phyloP scores from a whole-genome alignment of 345 rosid species.

The Psidium guajava region DNA sequence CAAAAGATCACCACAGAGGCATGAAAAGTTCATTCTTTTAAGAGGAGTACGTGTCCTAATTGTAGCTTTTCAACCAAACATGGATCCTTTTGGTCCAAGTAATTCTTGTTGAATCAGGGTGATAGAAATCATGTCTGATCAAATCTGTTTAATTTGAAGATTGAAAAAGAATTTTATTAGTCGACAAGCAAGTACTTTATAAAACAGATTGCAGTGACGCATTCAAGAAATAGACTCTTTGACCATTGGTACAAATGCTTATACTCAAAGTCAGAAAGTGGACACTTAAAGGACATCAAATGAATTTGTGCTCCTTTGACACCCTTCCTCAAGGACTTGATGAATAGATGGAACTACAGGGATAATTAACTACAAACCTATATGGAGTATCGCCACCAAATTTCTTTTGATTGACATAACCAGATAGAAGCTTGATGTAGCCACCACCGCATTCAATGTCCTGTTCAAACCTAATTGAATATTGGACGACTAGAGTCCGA shows the following conservation, averaged over 20 bases:
- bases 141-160: background rate
- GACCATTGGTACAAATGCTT: background rate
- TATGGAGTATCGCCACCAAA: conserved; percentile 99
- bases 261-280: background rate
- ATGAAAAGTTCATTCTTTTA: background rate
- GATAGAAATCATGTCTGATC: background rate
- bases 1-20: background rate
- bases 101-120: background rate
- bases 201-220: background rate
- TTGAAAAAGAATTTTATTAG: background rate
- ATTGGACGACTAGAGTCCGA: conserved; percentile 79
- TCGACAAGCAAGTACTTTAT: background rate
- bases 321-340: background rate
- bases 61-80: background rate
- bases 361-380: conserved; percentile 32
- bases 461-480: conserved; percentile 78
- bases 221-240: background rate
- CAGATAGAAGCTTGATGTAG: conserved; percentile 89
- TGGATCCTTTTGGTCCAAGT: background rate
- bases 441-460: conserved; percentile 98
- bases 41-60: background rate
- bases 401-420: conserved; percentile 90
- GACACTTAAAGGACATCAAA: background rate
- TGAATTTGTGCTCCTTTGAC: background rate
- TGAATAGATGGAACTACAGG: background rate